Conservation (phyloP, 495 filamentous ascomycete species). For the Penicillium diatomitis region DNA sequence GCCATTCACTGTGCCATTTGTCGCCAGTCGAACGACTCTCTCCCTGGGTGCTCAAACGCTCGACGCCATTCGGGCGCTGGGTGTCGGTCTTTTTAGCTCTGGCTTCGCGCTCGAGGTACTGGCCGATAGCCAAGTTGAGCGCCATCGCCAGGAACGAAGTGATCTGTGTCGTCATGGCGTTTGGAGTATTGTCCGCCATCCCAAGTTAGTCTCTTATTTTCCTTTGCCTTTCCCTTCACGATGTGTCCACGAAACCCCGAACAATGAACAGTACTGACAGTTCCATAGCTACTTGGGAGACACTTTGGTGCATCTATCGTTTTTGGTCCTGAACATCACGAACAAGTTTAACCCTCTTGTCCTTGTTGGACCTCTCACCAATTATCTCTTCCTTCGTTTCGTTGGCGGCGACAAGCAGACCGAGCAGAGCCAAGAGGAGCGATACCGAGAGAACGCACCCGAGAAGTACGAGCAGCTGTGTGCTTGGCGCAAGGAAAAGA, state of each 20-base stretch:
- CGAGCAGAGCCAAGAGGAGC: slow-evolving; percentile 39
- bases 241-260: too few species aligned
- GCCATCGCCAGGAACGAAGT: slow-evolving; percentile 22
- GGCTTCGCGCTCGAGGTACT: slow-evolving; percentile 46
- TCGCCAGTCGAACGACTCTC: slow-evolving; percentile 7
- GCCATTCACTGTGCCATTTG: slow-evolving; percentile 47
- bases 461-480: slow-evolving; percentile 43
- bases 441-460: slow-evolving; percentile 36
- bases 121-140: slow-evolving; percentile 44
- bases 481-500: slow-evolving; percentile 40
- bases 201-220: slow-evolving; percentile 39
- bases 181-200: slow-evolving; percentile 52
- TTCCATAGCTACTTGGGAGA: slow-evolving; percentile 47
- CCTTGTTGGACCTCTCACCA: slow-evolving; percentile 45
- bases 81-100: slow-evolving; percentile 43
- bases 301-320: slow-evolving; percentile 39
- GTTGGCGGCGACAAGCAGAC: slow-evolving; percentile 46
- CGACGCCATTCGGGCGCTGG: slow-evolving; percentile 30
- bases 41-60: slow-evolving; percentile 3
- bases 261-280: slow-evolving; percentile 1
- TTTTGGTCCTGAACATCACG: slow-evolving; percentile 33
- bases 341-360: slow-evolving; percentile 43
- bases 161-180: slow-evolving; percentile 43
- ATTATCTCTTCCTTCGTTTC: slow-evolving; percentile 49
- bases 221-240: background rate